Conservation (phyloP, 202 grass and related monocot genomes). For the Schoenoplectus tabernaemontani region DNA sequence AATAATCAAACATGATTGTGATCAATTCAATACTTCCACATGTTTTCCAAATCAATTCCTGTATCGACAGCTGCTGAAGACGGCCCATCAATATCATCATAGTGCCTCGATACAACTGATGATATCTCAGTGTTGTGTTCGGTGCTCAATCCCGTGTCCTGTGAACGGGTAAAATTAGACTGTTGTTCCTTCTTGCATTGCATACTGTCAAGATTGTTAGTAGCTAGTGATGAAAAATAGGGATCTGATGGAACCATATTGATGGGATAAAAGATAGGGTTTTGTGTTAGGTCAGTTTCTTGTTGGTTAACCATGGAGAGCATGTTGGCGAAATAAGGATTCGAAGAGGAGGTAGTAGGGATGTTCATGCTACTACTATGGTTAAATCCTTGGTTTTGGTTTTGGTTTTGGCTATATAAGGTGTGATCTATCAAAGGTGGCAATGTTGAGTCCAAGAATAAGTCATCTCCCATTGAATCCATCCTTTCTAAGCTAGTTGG, state of each 20-base stretch:
- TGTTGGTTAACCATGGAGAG: slow-evolving; percentile 4
- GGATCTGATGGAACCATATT: slow-evolving; percentile 16
- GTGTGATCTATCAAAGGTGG: slow-evolving; percentile 37
- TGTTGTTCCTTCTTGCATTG: slow-evolving; percentile 15
- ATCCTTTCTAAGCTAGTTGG: slow-evolving; percentile 9
- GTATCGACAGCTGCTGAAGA: not conserved
- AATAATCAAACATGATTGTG: not conserved
- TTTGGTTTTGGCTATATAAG: slow-evolving; percentile 1
- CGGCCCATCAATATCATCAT: slow-evolving; percentile 19
- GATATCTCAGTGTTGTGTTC: slow-evolving; percentile 43
- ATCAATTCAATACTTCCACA: slow-evolving; percentile 36
- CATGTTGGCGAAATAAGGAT: slow-evolving; percentile 7
- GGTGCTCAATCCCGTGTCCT: slow-evolving; percentile 28
- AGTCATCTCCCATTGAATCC: slow-evolving; percentile 14
- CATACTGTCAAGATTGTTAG: not conserved
- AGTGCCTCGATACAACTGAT: slow-evolving; percentile 20
- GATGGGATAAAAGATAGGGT: slow-evolving; percentile 10
- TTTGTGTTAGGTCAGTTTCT: not conserved
- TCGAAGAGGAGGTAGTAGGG: not conserved
- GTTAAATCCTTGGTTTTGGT: not conserved
- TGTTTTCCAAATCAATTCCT: slow-evolving; percentile 31
- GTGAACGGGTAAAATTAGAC: slow-evolving; percentile 31
- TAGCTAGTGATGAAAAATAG: not conserved
- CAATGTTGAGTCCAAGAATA: slow-evolving; percentile 34
- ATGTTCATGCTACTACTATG: not conserved